Evolutionary conservation across 2,329 filamentous ascomycete species (phyloP), one percentile per base, ranked within the genome.

Genomic region (Scedosporium minutisporum): DNA sequence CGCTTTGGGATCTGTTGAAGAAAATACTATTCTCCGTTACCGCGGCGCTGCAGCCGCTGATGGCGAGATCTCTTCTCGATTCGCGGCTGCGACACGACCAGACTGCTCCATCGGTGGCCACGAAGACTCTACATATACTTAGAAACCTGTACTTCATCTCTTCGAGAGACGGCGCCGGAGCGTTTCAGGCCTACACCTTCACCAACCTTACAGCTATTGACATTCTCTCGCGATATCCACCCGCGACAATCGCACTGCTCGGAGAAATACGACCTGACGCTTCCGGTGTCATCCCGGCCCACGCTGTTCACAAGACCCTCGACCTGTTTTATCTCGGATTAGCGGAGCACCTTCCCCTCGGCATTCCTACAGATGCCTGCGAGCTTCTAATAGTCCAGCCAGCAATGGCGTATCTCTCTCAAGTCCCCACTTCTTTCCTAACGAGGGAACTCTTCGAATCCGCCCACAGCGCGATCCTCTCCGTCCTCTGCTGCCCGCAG

Each of bases 281-380:
- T 64, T 63, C 84, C 18, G 80, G 82, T 48, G 74, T 78, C 46
- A 84, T 89, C 38, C 83, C 88, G 0, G 3, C 65, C 66, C 6
- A 70, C 67, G 27, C 71, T 70, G 60, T 77, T 1, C 84, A 91
- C 67, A 82, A 89, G 63, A 87, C 83, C 18, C 77, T 93, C n/a
- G 89, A 95, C 70, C 82, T 96, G 16, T 96, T 91, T 77, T 96
- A 96, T 74, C 82, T 97, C 65, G 95, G 96, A 70, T 84, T 88
- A 0, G 87, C 90, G 2, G 93, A 96, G 72, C 90, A 96, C 72
- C 86, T 96, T 64, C 87, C 91, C 0, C 78, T 92, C 7, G 77
- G 85, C 2, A 75, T 96, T 1, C 78, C 89, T 0, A 81, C 88
- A 0, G 76, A 81, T 3, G 81, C 84, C 2, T 91, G 87, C 68